These are phyloP conservation scores for Scopulariopsis brevicaulis DNA, from an alignment of 2,329 filamentous ascomycete genomes.

Conservation along the genomic window DNA sequence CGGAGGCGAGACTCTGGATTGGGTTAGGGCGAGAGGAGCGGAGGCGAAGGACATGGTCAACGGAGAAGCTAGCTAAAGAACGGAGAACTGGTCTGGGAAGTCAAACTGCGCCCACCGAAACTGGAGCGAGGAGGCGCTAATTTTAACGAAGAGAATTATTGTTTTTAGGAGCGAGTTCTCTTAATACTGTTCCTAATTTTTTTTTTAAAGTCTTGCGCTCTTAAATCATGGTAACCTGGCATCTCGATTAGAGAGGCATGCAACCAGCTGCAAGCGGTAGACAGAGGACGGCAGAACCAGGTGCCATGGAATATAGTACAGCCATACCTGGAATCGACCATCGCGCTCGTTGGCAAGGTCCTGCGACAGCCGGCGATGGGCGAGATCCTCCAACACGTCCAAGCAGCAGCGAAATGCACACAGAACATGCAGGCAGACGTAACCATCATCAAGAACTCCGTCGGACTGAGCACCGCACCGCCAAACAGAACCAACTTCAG, in stretches of 20 bases:
- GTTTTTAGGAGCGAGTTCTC: no score
- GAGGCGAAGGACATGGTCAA: slow-evolving; percentile 43
- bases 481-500: slow-evolving; percentile 9
- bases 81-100: no score
- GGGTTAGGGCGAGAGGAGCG: slow-evolving; percentile 52
- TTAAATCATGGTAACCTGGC: slow-evolving; percentile 6
- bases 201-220: no score
- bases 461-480: slow-evolving; percentile 9
- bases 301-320: slow-evolving; percentile 10
- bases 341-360: slow-evolving; percentile 10
- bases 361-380: slow-evolving; percentile 9
- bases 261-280: slow-evolving; percentile 10
- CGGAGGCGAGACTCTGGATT: slow-evolving; percentile 51
- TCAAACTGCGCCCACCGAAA: no score
- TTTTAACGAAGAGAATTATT: no score
- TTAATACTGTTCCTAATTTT: no score
- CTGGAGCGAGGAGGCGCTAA: no score
- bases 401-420: slow-evolving; percentile 10
- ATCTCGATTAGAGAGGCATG: slow-evolving; percentile 11
- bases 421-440: slow-evolving; percentile 12
- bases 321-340: slow-evolving; percentile 9
- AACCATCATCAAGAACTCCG: slow-evolving; percentile 11
- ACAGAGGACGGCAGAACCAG: slow-evolving; percentile 9
- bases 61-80: slow-evolving; percentile 11
- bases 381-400: slow-evolving; percentile 11